Conservation (phyloP, 257 asterid species). For the Petunia secreta region DNA sequence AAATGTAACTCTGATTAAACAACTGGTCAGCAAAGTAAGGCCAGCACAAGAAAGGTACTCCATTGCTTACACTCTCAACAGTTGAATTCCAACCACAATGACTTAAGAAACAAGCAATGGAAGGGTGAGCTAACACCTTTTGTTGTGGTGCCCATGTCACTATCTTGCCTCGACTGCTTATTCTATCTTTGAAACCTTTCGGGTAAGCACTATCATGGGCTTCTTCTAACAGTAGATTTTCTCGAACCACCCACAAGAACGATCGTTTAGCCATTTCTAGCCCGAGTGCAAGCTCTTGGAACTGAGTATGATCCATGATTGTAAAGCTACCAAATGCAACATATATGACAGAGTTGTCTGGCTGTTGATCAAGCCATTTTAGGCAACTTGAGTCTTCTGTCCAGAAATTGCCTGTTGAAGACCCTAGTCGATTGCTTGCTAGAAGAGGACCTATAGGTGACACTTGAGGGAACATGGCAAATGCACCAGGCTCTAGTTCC, state of each 20-base stretch:
- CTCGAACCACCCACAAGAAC: conserved; percentile 63
- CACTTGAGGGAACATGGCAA: conserved; percentile 33
- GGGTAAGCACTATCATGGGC: conserved; percentile 36
- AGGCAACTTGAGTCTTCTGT: conserved; percentile 45
- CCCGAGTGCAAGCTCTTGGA: conserved; percentile 56
- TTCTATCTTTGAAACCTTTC: conserved; percentile 46
- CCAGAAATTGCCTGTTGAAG: conserved; percentile 56
- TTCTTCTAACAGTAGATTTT: conserved; percentile 21
- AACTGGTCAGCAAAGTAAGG: conserved; percentile 65
- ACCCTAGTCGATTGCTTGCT: conserved; percentile 52
- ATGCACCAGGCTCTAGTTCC: conserved; percentile 52
- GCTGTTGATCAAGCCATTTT: conserved; percentile 60
- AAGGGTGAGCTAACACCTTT: conserved; percentile 51
- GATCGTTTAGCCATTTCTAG: conserved; percentile 51
- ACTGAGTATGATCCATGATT: conserved; percentile 45
- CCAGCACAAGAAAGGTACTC: conserved; percentile 63
- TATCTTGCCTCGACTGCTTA: conserved; percentile 33
- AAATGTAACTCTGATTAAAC: conserved; percentile 47
- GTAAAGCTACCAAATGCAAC: conserved; percentile 68
- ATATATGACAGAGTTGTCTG: conserved; percentile 44
- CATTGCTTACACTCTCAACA: conserved; percentile 50
- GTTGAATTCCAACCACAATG: conserved; percentile 77
- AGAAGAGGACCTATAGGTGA: conserved; percentile 57
- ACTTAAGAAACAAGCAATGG: conserved; percentile 55
- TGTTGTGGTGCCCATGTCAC: conserved; percentile 65